Evolutionary conservation across 176 grass and related monocot species (phyloP).

Genomic region (Chloris gayana): DNA sequence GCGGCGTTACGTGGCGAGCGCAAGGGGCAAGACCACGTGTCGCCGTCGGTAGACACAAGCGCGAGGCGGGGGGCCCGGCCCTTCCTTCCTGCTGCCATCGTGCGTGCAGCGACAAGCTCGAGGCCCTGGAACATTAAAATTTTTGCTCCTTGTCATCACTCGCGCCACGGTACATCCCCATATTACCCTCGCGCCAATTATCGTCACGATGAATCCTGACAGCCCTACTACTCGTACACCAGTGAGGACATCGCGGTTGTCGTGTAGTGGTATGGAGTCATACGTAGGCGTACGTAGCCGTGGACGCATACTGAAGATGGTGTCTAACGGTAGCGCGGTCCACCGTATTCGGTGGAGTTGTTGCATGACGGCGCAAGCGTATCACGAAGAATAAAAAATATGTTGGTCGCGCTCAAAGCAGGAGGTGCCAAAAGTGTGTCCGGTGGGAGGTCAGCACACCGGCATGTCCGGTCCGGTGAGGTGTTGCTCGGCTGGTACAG

Average conservation of each 20-base stretch:
- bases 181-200: constrained; percentile 29
- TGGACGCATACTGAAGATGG: not conserved
- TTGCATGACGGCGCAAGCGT: not conserved
- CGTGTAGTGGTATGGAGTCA: not conserved
- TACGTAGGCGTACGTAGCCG: not conserved
- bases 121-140: constrained; percentile 13
- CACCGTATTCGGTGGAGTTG: not conserved
- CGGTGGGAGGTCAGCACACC: constrained; percentile 22
- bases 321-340: not conserved
- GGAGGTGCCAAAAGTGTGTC: constrained; percentile 19
- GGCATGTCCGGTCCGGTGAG: not conserved
- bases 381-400: not conserved
- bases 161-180: not conserved
- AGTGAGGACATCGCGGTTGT: not conserved
- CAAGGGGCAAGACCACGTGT: constrained; percentile 23
- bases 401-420: not conserved
- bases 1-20: constrained; percentile 24
- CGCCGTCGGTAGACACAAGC: not conserved
- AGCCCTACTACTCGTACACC: not conserved
- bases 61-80: not conserved
- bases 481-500: not conserved
- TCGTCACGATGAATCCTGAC: not conserved
- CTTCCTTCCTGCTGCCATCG: constrained; percentile 14
- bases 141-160: not conserved
- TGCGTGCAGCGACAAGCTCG: constrained; percentile 29